Base-by-base conservation (phyloP, 2,329 filamentous ascomycete species). In the Colletotrichum zoysiae region DNA sequence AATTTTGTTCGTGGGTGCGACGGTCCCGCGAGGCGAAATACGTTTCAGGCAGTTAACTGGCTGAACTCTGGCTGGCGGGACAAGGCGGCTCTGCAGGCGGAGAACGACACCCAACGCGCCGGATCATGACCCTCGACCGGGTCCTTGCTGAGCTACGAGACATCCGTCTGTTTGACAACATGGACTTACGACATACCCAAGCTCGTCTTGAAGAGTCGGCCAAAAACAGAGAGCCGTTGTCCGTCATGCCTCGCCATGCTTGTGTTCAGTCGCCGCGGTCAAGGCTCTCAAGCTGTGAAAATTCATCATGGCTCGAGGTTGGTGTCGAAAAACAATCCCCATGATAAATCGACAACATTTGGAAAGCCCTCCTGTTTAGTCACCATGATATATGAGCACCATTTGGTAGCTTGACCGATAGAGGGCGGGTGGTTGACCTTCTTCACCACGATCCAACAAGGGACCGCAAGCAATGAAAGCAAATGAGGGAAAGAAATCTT, bases 381-480 rank as follows among this genome's bases (percentile, higher is more conserved):
- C 30, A 14, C 4, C 16, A 33, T 33, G 3, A 16, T 3, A 16
- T 3, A 35, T 8, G 7, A 35, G 8, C 1, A 12, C 8, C 30
- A 11, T 26, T n/a, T 16, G 3, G 30, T 18, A n/a, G 51, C 30
- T n/a, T 55, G 30, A 1, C 9, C 14, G 12, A 12, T 9, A 56
- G 9, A 2, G 30, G 35, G 8, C 8, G 35, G 35, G 44, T 23
- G 8, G 3, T 66, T 48, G 44, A 79, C 86, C 86, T 89, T 88
- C 87, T 80, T 87, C 84, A 80, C 82, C 80, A 78, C 82, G 80
- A 77, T 81, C 78, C 74, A 30, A 12, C 63, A 14, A 83, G 79
- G 83, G 81, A 81, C 75, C 79, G 81, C 78, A 68, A 78, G 83
- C 79, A 84, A 89, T 84, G 87, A 89, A 88, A 87, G 85, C 76